Evolutionary conservation across 495 filamentous ascomycete species (phyloP), one percentile per base, ranked within the genome.

Genomic region (Penicillium mononematosum): DNA sequence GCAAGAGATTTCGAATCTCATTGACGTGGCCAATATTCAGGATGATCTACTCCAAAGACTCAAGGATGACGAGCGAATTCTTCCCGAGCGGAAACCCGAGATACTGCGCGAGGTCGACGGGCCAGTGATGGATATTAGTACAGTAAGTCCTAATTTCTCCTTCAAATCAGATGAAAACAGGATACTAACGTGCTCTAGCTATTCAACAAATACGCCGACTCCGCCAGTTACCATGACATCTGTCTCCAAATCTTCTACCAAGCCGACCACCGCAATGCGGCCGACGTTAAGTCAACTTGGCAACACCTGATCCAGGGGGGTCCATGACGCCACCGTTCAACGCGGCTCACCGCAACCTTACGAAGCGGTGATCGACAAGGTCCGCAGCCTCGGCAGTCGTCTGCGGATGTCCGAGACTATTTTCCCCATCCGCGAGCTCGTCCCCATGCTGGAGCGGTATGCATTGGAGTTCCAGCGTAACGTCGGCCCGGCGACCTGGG

Each of bases 21-120:
- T 99, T 27, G 95, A 98, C 61, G 82, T 98, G 29, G 93, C 93
- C 19, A 92, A 92, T 61, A 90, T 99, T 58, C 94, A 99, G 71
- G 90, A 96, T 63, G 94, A 98, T 61, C 69, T 98, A 27, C 75
- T 98, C 45, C 88, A 92, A 72, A 80, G 88, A 42, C 69, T 99
- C 43, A 87, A 81, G 67, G 80, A 79, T 36, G 93, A 98, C 61
- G 55, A 69, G 5, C 84, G 94, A 38, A 79, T 96, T 39, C 62
- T 71, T 5, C 67, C 74, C 1, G 83, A 86, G 12, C 83, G 82
- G 53, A 82, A 82, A 58, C 61, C 72, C 6, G 77, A 85, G 39
- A 82, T 96, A 16, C 66, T 88, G 44, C 65, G 74, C 27, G 76
- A 82, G 17, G 77, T 99, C 22, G 84, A 96, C 69, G 89, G 89